Base-by-base conservation (phyloP, 2,329 filamentous ascomycete species). In the Domatiomyces catenatus region DNA sequence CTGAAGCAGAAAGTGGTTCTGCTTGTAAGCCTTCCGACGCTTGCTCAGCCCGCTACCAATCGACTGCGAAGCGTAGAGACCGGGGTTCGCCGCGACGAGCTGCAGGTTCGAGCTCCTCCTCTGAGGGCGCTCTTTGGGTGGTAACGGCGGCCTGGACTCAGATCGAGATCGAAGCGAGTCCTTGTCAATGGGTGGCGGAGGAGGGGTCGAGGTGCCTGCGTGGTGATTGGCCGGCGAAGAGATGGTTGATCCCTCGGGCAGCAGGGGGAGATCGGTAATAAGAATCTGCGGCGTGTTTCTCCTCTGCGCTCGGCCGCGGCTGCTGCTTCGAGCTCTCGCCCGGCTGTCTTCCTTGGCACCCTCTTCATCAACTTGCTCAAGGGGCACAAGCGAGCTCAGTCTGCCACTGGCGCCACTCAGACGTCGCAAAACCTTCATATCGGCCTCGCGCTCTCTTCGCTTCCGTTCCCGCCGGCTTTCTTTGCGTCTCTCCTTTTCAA, bases 401-500 rank as follows among this genome's bases (percentile, higher is more conserved):
- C 89, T 81, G 64, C 86, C 90, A 52, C 89, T 95, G 5, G 90
- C 88, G 51, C 86, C 86, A 55, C 92, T 96, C 45, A 96, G 72
- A 42, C 90, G 80, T 48, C 88, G 76, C 26, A 92, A 73, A 54
- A 80, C 86, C 64, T 87, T 83, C 51, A 80, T 80, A 61, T 96
- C 87, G 1, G 77, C 75, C 60, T 98, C 89, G 59, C 80, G 81
- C 63, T 96, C 89, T 62, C 77, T 87, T 7, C 90, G 79, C 63
- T 90, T 95, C 49, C 80, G 78, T 60, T 95, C 88, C 55, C 83
- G 75, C 54, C 88, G 75, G 54, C 71, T 76, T 56, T 89, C 82
- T 66, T 98, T 98, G 7, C 88, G 80, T 63, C 88, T 80, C 63
- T 98, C 92, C 65, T 96, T 98, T 62, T 96, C 92, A 8, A 96